A percentile compares a stretch with the other conserved stretches of the same genome.
phyloP scores from a whole-genome alignment of 2,329 filamentous ascomycete species.

The Cladosporium cucumerinum region DNA sequence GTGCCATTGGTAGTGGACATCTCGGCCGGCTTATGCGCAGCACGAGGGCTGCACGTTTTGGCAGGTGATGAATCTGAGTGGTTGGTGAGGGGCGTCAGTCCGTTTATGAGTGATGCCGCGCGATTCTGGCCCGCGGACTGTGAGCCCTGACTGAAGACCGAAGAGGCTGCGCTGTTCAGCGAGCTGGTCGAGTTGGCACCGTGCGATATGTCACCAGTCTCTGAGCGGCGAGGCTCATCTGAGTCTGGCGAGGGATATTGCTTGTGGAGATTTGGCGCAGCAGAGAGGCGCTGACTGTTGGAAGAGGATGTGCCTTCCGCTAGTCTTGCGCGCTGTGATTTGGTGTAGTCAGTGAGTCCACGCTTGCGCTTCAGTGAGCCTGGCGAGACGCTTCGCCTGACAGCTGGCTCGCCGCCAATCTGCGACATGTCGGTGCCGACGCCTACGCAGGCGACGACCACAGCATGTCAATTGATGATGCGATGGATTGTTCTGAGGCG shows the following conservation, averaged over 20 bases:
- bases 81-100: slow-evolving; percentile 61
- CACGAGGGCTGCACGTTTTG: slow-evolving; percentile 54
- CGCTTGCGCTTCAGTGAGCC: slow-evolving; percentile 31
- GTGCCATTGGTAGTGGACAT: slow-evolving; percentile 28
- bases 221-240: slow-evolving; percentile 29
- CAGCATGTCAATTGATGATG: slow-evolving; percentile 14
- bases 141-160: slow-evolving; percentile 61
- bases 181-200: slow-evolving; percentile 71
- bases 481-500: not conserved
- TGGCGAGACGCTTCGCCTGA: slow-evolving; percentile 24
- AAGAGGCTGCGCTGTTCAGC: slow-evolving; percentile 66
- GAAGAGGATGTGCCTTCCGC: slow-evolving; percentile 11
- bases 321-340: slow-evolving; percentile 19
- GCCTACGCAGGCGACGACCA: slow-evolving; percentile 12
- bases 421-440: slow-evolving; percentile 32
- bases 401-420: slow-evolving; percentile 24
- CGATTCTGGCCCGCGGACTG: slow-evolving; percentile 54
- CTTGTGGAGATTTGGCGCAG: slow-evolving; percentile 16
- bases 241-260: slow-evolving; percentile 32
- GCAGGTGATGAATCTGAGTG: slow-evolving; percentile 63
- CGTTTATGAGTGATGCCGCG: slow-evolving; percentile 51
- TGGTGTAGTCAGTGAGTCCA: slow-evolving; percentile 15
- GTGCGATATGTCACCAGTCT: slow-evolving; percentile 63
- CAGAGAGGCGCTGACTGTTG: slow-evolving; percentile 11
- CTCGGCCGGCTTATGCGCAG: slow-evolving; percentile 25